Evolutionary conservation across 148 eudicot genomes (phyloP).

Genomic region (Silene uniflora): DNA sequence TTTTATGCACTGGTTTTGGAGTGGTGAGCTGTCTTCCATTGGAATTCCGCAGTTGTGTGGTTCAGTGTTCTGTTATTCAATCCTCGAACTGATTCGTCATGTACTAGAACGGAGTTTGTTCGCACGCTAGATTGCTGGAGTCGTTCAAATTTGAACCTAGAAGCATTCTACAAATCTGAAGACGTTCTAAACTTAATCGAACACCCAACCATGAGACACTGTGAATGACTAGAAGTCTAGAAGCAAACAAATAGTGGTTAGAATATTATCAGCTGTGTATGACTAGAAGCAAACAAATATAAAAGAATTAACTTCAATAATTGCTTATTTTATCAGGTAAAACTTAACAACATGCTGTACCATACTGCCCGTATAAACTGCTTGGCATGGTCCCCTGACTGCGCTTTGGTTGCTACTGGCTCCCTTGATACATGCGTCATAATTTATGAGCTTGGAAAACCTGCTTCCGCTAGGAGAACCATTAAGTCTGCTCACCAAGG

Average conservation of each 20-base stretch:
- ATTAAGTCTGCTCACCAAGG: constrained; percentile 86
- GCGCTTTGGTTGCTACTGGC: constrained; percentile 79
- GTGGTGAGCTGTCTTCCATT: too few species aligned
- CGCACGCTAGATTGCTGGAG: neutral
- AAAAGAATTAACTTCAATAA: neutral
- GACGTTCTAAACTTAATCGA: too few species aligned
- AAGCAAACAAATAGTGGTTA: neutral
- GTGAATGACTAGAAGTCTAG: neutral
- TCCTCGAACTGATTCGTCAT: neutral
- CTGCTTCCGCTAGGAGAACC: constrained; percentile 72
- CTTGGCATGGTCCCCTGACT: constrained; percentile 87
- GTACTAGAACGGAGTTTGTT: neutral
- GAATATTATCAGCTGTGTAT: neutral
- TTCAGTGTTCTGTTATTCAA: neutral
- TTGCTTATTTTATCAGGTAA: constrained; percentile 47
- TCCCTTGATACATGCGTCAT: constrained; percentile 84
- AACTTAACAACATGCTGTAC: constrained; percentile 86
- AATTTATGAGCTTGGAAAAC: constrained; percentile 67
- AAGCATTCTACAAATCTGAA: too few species aligned
- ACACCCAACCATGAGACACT: neutral
- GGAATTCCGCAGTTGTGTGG: neutral
- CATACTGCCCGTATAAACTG: constrained; percentile 87
- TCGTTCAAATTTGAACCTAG: neutral
- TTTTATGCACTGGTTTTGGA: neutral
- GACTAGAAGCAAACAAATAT: neutral